phyloP scores from a whole-genome alignment of 2,329 filamentous ascomycete genomes.

The Chaetothyriales sp. region DNA sequence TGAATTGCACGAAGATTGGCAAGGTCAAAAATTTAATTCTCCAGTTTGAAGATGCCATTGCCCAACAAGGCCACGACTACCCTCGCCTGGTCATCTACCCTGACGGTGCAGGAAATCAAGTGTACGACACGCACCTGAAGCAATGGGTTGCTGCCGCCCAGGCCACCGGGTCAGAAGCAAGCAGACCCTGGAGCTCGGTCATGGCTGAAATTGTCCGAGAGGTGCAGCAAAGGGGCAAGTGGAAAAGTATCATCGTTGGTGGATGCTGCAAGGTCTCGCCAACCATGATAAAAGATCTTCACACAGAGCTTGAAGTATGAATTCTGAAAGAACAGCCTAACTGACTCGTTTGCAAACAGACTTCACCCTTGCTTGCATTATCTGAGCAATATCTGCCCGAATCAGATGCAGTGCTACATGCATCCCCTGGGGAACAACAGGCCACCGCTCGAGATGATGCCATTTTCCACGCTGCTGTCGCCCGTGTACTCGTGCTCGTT shows the following conservation, averaged over 20 bases:
- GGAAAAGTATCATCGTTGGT: conserved; percentile 25
- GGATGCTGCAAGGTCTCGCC: conserved; percentile 34
- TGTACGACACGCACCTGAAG: conserved; percentile 50
- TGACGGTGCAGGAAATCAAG: conserved; percentile 52
- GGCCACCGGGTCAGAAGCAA: background rate
- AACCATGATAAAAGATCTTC: conserved; percentile 22
- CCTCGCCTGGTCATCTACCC: conserved; percentile 50
- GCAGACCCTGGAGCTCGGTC: conserved; percentile 20
- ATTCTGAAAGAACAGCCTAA: conserved; percentile 13
- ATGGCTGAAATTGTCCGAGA: conserved; percentile 19
- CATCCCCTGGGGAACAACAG: too few species aligned
- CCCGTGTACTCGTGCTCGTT: too few species aligned
- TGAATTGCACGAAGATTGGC: conserved; percentile 45
- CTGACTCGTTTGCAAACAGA: background rate
- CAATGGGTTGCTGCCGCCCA: conserved; percentile 34
- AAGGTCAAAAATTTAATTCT: conserved; percentile 20
- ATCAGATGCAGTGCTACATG: too few species aligned
- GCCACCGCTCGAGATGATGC: too few species aligned
- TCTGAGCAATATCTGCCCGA: too few species aligned
- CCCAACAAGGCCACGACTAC: conserved; percentile 23
- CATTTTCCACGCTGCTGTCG: too few species aligned
- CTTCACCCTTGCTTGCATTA: too few species aligned
- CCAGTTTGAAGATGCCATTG: conserved; percentile 23
- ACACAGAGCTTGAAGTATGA: conserved; percentile 1
- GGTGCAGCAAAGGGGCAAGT: conserved; percentile 7